Conservation (phyloP, 257 asterid species). For the Solanum chilense region DNA sequence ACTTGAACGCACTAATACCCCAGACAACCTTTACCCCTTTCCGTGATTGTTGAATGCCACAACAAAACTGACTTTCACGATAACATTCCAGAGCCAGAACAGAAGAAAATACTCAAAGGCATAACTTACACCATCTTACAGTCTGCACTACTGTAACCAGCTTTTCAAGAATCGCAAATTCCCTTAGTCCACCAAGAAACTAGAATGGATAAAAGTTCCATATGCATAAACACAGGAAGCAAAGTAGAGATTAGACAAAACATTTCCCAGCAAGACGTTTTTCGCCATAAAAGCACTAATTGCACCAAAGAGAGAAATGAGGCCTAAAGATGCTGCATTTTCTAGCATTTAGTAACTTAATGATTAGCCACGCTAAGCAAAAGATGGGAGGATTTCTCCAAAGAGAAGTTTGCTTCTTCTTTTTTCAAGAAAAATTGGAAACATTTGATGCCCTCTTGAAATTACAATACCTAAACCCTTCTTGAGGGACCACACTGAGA, state of each 20-base stretch:
- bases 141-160: neutral
- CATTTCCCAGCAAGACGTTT: neutral
- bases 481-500: neutral
- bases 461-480: neutral
- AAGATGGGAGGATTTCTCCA: neutral
- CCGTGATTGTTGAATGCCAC: neutral
- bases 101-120: neutral
- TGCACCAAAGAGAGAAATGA: neutral
- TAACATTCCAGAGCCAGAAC: neutral
- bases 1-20: neutral
- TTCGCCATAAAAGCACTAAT: neutral
- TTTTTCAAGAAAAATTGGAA: neutral
- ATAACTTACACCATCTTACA: neutral
- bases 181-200: neutral
- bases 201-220: neutral
- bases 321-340: neutral
- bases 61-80: neutral
- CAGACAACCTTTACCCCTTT: neutral
- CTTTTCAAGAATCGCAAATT: neutral
- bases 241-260: neutral
- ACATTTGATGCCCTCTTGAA: neutral
- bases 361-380: neutral
- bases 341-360: neutral
- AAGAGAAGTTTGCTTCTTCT: neutral
- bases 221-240: neutral